Conservation (phyloP, 805 yeast species). For the Yamadazyma kitorensis region DNA sequence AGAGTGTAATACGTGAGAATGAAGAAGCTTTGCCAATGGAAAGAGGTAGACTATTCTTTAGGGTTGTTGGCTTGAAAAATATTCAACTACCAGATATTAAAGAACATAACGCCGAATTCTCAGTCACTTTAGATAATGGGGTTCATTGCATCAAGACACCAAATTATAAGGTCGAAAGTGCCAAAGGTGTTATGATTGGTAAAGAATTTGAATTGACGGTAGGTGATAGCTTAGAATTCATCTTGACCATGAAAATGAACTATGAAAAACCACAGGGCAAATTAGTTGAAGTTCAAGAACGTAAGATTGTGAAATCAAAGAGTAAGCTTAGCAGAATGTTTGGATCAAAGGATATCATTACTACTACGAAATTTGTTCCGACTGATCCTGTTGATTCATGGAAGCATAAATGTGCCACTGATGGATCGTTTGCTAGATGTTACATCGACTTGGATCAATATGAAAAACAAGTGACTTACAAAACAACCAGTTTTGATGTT, state of each 20-base stretch:
- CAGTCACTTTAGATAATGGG: slow-evolving; percentile 72
- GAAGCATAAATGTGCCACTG: slow-evolving; percentile 66
- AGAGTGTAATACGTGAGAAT: slow-evolving; percentile 12
- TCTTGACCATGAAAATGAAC: slow-evolving; percentile 68
- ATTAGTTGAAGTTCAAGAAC: slow-evolving; percentile 60
- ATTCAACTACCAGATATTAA: slow-evolving; percentile 47
- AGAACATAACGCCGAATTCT: slow-evolving; percentile 46
- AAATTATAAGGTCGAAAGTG: slow-evolving; percentile 37
- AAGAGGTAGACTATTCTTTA: slow-evolving; percentile 55
- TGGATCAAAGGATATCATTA: slow-evolving; percentile 47
- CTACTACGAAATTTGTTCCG: slow-evolving; percentile 51
- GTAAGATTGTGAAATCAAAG: slow-evolving; percentile 45
- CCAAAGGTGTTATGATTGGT: slow-evolving; percentile 41
- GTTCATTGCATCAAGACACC: slow-evolving; percentile 73
- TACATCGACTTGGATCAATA: slow-evolving; percentile 61
- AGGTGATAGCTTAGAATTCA: slow-evolving; percentile 57
- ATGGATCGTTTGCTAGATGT: slow-evolving; percentile 87
- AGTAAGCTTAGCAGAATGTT: slow-evolving; percentile 45
- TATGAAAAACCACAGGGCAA: slow-evolving; percentile 51
- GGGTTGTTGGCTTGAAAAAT: slow-evolving; percentile 45
- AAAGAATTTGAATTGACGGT: slow-evolving; percentile 81
- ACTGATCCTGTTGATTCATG: slow-evolving; percentile 56
- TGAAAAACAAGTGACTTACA: slow-evolving; percentile 54
- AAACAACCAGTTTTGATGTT: slow-evolving; percentile 48
- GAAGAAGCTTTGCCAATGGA: slow-evolving; percentile 21